These are phyloP conservation scores for Fusarium brevicatenulatum DNA, from an alignment of 2,329 filamentous ascomycete genomes.

Conservation along the genomic window DNA sequence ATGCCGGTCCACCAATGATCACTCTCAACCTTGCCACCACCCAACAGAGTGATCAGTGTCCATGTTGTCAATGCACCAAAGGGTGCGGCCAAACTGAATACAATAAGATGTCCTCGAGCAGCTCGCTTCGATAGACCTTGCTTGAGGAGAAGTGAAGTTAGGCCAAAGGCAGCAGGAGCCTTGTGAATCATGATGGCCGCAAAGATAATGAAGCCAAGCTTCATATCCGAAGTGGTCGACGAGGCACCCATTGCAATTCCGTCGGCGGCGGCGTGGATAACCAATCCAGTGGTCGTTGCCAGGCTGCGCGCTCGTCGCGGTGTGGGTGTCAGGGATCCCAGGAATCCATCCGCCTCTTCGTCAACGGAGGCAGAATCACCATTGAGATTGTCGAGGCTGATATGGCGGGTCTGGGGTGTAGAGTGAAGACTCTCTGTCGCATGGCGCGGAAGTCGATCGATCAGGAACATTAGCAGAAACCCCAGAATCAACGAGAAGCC, in stretches of 20 bases:
- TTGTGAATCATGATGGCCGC: slow-evolving; percentile 98
- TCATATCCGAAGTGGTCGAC: slow-evolving; percentile 76
- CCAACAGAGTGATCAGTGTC: slow-evolving; percentile 78
- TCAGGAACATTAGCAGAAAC: slow-evolving; percentile 96
- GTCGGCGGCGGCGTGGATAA: slow-evolving; percentile 95
- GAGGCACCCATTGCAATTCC: slow-evolving; percentile 96
- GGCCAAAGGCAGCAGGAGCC: slow-evolving; percentile 91
- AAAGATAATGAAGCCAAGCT: slow-evolving; percentile 91
- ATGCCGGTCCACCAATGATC: slow-evolving; percentile 92
- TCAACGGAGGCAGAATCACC: slow-evolving; percentile 61
- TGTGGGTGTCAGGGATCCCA: slow-evolving; percentile 66
- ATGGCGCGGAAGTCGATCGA: slow-evolving; percentile 85
- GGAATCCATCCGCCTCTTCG: slow-evolving; percentile 66
- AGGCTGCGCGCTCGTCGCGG: slow-evolving; percentile 71
- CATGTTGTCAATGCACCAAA: slow-evolving; percentile 87
- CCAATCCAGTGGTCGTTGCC: slow-evolving; percentile 91
- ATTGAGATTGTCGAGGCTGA: slow-evolving; percentile 85
- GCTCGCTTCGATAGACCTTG: slow-evolving; percentile 90
- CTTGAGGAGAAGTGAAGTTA: slow-evolving; percentile 89
- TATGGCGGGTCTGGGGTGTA: slow-evolving; percentile 78
- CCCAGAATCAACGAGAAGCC: slow-evolving; percentile 87
- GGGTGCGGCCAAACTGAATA: slow-evolving; percentile 93
- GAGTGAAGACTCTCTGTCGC: slow-evolving; percentile 72
- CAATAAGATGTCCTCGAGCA: slow-evolving; percentile 83
- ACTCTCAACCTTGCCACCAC: slow-evolving; percentile 67